Evolutionary conservation across 331 rosid species (phyloP).

Genomic region (Acacia pycnantha): DNA sequence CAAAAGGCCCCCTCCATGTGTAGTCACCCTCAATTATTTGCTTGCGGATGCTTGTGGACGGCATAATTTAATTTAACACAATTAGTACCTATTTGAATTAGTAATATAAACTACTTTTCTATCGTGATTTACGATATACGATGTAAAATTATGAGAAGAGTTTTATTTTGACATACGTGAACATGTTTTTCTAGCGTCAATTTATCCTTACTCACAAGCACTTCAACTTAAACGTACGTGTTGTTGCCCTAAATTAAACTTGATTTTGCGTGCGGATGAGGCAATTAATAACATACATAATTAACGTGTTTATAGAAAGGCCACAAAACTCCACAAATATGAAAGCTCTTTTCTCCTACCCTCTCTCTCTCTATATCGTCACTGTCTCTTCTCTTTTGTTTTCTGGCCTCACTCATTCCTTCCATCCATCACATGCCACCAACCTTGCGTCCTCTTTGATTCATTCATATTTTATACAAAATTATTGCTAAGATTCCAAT

Average conservation of each 20-base stretch:
- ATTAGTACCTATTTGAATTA: too few species aligned
- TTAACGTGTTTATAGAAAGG: neutral
- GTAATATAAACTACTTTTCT: too few species aligned
- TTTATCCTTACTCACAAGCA: too few species aligned
- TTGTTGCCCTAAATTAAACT: too few species aligned
- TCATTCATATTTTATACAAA: neutral
- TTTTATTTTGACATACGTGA: too few species aligned
- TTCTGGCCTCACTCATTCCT: neutral
- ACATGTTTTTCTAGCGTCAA: too few species aligned
- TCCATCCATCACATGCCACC: neutral
- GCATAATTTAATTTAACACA: too few species aligned
- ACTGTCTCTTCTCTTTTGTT: neutral
- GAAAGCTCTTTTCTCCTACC: neutral
- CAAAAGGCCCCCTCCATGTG: neutral
- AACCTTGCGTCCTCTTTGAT: neutral
- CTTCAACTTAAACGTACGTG: too few species aligned
- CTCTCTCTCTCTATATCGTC: neutral
- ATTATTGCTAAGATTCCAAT: neutral
- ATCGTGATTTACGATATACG: too few species aligned
- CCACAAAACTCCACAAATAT: neutral
- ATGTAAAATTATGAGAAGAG: too few species aligned
- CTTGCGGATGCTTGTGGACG: neutral
- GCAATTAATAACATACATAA: too few species aligned
- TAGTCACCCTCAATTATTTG: neutral
- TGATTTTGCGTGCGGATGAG: too few species aligned